A percentile compares a stretch with the other conserved stretches of the same genome.
Evolutionary conservation across 169 alveolate species (phyloP).

Genomic region (Cystoisospora suis): DNA sequence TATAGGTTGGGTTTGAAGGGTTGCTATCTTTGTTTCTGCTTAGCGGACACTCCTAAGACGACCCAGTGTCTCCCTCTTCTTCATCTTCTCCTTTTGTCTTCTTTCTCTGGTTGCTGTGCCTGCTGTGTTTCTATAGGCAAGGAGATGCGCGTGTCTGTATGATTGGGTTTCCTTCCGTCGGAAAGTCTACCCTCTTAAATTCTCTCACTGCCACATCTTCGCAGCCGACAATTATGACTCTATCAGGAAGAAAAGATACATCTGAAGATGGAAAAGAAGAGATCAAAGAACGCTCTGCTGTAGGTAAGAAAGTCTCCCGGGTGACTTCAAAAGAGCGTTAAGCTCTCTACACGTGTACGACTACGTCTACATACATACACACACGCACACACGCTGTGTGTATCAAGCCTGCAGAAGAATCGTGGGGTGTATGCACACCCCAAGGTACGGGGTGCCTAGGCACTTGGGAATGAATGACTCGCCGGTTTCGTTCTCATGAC

Average conservation of each 20-base stretch:
- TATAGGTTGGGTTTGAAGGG: no score
- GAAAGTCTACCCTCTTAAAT: conserved; percentile 95
- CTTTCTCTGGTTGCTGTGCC: not conserved
- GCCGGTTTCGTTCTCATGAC: no score
- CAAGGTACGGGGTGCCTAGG: no score
- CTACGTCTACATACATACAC: no score
- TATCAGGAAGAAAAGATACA: not conserved
- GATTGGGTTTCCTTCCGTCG: conserved; percentile 99
- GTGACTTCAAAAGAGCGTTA: not conserved
- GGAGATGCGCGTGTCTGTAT: conserved; percentile 99
- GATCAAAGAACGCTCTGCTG: not conserved
- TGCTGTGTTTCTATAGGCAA: conserved; percentile 75
- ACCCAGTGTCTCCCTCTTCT: no score
- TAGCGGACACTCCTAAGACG: no score
- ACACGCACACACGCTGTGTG: no score
- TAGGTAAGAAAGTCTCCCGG: conserved; percentile 27
- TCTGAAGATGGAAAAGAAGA: not conserved
- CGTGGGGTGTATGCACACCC: no score
- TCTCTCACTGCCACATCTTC: conserved; percentile 86
- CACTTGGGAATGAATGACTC: no score
- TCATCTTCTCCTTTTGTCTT: not conserved
- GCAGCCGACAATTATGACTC: not conserved
- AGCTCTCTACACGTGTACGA: not conserved
- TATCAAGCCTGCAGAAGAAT: no score
- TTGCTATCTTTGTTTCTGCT: no score